Evolutionary conservation across 257 asterid species (phyloP), one percentile per base, ranked within the genome.

Genomic region (Cynanchum wilfordii): DNA sequence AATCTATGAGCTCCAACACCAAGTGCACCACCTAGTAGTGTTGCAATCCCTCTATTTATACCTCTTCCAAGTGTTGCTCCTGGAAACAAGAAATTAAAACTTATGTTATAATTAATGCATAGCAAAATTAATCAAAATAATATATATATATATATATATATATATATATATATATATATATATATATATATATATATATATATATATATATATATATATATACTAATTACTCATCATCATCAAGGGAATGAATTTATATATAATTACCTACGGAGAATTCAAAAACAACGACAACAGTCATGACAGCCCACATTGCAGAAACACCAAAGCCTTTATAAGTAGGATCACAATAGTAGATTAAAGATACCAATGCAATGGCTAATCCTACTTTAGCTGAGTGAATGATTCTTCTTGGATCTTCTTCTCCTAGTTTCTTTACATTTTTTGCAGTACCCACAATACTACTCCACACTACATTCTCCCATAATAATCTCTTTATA

Each of bases 281-380:
- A 8, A 88, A 90, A 0, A 84, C 89, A 4, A 89, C 87, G 7
- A 86, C 89, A 36, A 92, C 97, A 0, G 97, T 92, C 0, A 92
- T 72, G 30, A 90, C 75, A 0, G 95, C 97, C 97, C 95, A 92
- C 86, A 90, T 92, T 68, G 89, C 92, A 0, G 92, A 84, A 29
- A 86, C 87, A 25, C 93, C 96, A 47, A 90, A 88, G 1, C 89
- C 87, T 33, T 85, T 76, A 71, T 88, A 92, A 3, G 90, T 76
- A 2, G 96, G 96, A 44, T 86, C 69, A 27, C 82, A 81, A 44
- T 85, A 90, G 80, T 90, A 90, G 80, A 90, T 63, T 62, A 86
- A 27, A 1, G 96, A 90, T 4, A 85, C 89, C 22, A 90, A 24
- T 0, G 93, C 83, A 12, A 88, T 76, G 25, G 91, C 91, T 72